These are phyloP conservation scores for Hymenoscyphus salicellus DNA, from an alignment of 2,329 filamentous ascomycete species.

Conservation along the genomic window DNA sequence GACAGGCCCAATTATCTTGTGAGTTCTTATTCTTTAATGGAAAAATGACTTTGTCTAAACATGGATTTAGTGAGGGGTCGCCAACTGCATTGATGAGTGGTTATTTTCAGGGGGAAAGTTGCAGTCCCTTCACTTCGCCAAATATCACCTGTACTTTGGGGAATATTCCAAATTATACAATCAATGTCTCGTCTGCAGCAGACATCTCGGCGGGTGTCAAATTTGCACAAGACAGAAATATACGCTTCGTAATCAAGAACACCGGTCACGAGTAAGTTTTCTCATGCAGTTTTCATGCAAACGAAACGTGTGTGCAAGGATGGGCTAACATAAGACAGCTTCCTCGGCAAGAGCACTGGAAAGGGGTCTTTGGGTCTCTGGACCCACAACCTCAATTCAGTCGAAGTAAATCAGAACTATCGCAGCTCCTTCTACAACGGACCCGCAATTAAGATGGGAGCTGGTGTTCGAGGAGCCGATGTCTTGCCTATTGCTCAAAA, in stretches of 20 bases:
- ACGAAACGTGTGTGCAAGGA: background rate
- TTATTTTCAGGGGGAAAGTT: background rate
- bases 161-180: conserved; percentile 9
- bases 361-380: conserved; percentile 45
- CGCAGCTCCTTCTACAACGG: background rate
- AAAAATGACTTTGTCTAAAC: background rate
- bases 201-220: conserved; percentile 20
- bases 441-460: background rate
- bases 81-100: background rate
- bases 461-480: background rate
- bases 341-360: conserved; percentile 45
- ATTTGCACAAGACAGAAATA: conserved; percentile 34
- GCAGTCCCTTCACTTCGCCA: conserved; percentile 18
- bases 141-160: conserved; percentile 26
- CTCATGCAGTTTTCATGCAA: conserved; percentile 31
- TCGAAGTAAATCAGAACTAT: conserved; percentile 38
- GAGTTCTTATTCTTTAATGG: background rate
- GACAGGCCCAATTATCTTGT: background rate
- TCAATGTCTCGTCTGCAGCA: conserved; percentile 20
- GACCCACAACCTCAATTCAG: conserved; percentile 46
- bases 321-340: conserved; percentile 21
- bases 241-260: conserved; percentile 40
- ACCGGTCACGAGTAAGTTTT: conserved; percentile 43
- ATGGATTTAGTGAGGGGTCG: background rate
- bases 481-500: background rate